Base-by-base conservation (phyloP, 495 filamentous ascomycete species). In the Tetracladium marchalianum region DNA sequence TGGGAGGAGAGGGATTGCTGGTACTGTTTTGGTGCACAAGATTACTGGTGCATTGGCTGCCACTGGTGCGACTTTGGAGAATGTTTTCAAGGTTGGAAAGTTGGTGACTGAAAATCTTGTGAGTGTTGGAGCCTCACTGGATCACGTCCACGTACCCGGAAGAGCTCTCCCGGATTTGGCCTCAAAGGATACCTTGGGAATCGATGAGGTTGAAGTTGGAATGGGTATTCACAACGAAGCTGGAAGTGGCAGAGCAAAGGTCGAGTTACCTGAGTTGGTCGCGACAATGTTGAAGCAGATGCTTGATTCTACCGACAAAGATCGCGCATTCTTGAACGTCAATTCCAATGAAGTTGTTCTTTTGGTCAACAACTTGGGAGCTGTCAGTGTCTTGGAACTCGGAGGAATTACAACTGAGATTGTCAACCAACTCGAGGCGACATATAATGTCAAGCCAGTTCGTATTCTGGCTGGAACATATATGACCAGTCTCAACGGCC, bases 201-300 rank as follows among this genome's bases (percentile, higher is more conserved):
- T 69, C 0, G 81, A 78, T 35, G 84, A 97, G 67, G 80, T 94
- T 16, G 92, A 98, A 68, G 73, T 98, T 54, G 92, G 92, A 7
- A 98, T 97, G 92, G 92, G 92, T 10, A 96, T 97, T 62, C 92
- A 98, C 63, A 98, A 98, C 59, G 92, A 98, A 65, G 77, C 85
- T 0, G 92, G 92, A 1, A 90, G 80, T 11, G 84, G 81, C 56
- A 73, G 84, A 38, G 84, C 80, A 49, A 66, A 63, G 16, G 70
- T 80, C 4, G 71, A 78, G 50, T 67, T 97, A 16, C 72, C 76
- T 1, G 76, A 78, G 50, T 66, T 95, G 41, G 83, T 96, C 37
- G 64, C 70, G 49, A 82, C 66, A 36, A 92, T 98, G 85, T 71
- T 98, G 22, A 65, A 64, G 43, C 85, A 95, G 59, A 66, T 97